Evolutionary conservation across 2,329 filamentous ascomycete genomes (phyloP).

Genomic region (Pseudogymnoascus verrucosus): DNA sequence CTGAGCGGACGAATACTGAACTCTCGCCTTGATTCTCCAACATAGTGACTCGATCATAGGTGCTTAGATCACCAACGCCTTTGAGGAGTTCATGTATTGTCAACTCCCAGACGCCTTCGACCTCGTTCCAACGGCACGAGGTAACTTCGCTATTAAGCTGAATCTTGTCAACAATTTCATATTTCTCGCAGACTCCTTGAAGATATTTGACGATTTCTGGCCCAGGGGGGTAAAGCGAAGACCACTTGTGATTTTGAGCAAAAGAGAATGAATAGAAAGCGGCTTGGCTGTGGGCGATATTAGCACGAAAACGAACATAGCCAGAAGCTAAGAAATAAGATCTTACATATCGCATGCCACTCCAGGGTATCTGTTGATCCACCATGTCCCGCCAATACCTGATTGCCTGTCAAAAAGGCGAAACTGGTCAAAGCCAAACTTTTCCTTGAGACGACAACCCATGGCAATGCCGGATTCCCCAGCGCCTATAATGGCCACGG

Average conservation of each 20-base stretch:
- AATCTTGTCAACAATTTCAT: constrained; percentile 47
- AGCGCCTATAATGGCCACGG: constrained; percentile 48
- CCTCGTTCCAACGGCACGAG: constrained; percentile 42
- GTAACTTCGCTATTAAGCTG: constrained; percentile 50
- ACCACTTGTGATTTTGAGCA: constrained; percentile 43
- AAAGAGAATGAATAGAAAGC: constrained; percentile 50
- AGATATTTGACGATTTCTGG: constrained; percentile 44
- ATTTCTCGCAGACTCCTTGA: constrained; percentile 43
- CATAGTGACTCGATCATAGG: constrained; percentile 37
- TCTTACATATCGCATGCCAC: constrained; percentile 43
- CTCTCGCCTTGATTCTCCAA: constrained; percentile 35
- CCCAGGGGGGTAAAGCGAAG: constrained; percentile 39
- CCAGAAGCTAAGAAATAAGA: not conserved
- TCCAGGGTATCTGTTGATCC: constrained; percentile 50
- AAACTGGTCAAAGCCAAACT: constrained; percentile 49
- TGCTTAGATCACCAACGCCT: constrained; percentile 46
- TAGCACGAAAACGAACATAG: not conserved
- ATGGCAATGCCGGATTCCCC: constrained; percentile 52
- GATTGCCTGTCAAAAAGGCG: constrained; percentile 49
- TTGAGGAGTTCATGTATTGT: constrained; percentile 40
- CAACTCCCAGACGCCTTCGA: constrained; percentile 47
- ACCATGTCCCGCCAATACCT: constrained; percentile 52
- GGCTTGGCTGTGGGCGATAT: constrained; percentile 37
- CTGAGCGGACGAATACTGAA: constrained; percentile 42
- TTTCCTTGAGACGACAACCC: constrained; percentile 46